Base-by-base conservation (phyloP, 2,329 filamentous ascomycete species). In the Tolypocladium tundrense region DNA sequence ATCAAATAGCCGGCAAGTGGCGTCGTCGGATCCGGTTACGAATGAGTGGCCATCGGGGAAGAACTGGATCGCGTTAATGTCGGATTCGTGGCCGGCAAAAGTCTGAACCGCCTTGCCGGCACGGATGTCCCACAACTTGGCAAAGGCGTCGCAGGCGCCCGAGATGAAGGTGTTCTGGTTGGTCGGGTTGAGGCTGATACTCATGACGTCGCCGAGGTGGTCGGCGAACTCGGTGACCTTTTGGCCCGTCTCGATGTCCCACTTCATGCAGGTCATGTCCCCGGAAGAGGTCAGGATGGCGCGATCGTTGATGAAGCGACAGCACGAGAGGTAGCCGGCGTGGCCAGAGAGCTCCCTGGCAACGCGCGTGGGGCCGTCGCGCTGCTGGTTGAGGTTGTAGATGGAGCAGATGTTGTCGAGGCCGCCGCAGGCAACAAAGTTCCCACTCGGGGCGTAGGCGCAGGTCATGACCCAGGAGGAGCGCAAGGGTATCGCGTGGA, bases 401-500 rank as follows among this genome's bases (percentile, higher is more conserved):
- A 99, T 97, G 68, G 93, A 97, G 82, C 94, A 97, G 72, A 99
- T 97, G 77, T 99, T 99, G 78, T 99, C 94, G 63, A 97, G 84
- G 80, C 94, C 94, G 83, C 94, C 94, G 72, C 94, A 99, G 58
- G 94, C 94, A 59, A 99, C 94, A 72, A 93, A 99, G 79, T 99
- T 99, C 58, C 94, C 94, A 71, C 91, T 96, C 14, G 94, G 94
- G 61, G 94, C 93, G 74, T 99, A 99, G 70, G 94, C 94, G 83
- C 94, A 99, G 64, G 94, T 99, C 94, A 99, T 99, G 76, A 99
- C 94, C 94, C 94, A 99, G 16, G 94, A 99, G 16, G 94, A 97
- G 63, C 94, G 87, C 59, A 99, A 82, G 40, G 94, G 94, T 67
- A 99, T 97, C 73, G 94, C 94, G 76, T 99, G 94, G 61, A 99